Percentiles rank a stretch among this genome's conserved stretches.
Conservation (phyloP, 169 alveolate genomes). For the Plasmodium vivax region DNA sequence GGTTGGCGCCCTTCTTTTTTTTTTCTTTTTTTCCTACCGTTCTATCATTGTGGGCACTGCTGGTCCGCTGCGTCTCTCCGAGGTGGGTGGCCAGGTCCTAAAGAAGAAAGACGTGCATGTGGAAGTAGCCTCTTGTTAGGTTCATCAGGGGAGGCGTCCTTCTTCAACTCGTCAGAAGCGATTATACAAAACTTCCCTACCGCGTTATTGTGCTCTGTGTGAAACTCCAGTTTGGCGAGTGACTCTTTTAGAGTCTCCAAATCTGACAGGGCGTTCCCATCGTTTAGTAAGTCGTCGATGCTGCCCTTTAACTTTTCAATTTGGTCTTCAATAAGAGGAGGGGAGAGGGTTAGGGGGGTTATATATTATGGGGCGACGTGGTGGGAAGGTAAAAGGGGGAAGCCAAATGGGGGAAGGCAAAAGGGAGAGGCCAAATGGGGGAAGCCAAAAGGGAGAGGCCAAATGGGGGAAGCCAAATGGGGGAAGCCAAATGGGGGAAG, state of each 20-base stretch:
- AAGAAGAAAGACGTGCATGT: neutral
- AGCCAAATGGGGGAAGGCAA: too few relatives aligned
- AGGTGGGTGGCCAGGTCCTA: neutral
- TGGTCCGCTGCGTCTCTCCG: neutral
- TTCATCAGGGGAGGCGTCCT: neutral
- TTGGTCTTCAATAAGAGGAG: constrained; percentile 1
- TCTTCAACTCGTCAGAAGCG: neutral
- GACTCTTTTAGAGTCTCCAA: constrained; percentile 29
- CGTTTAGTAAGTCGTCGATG: constrained; percentile 18
- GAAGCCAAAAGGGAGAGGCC: too few relatives aligned
- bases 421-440: too few relatives aligned
- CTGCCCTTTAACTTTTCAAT: constrained; percentile 42
- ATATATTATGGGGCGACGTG: neutral
- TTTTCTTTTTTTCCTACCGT: neutral
- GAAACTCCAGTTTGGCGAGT: constrained; percentile 15
- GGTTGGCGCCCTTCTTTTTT: neutral
- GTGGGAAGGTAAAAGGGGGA: neutral
- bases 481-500: too few relatives aligned
- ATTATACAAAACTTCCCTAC: neutral
- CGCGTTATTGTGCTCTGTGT: constrained; percentile 12
- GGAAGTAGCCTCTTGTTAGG: neutral
- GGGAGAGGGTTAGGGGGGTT: neutral
- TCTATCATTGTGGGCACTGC: neutral
- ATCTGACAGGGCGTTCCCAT: constrained; percentile 18
- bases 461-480: too few relatives aligned